Evolutionary conservation across 73 alveolate species (phyloP).

Genomic region (Paramecium sonneborni): DNA sequence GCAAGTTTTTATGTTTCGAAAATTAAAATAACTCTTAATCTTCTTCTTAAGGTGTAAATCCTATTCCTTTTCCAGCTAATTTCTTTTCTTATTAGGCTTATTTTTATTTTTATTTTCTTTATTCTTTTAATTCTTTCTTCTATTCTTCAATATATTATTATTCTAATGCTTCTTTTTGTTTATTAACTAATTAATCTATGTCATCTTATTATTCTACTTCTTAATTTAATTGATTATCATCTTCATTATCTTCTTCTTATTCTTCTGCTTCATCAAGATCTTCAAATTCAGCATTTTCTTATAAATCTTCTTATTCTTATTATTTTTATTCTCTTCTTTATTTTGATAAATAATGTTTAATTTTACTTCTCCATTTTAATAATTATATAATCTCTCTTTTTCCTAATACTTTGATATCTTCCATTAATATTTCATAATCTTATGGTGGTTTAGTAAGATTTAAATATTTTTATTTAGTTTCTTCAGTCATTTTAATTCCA

Average conservation of each 20-base stretch:
- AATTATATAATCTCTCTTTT: slow-evolving; percentile 86
- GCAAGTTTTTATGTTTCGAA: slow-evolving; percentile 24
- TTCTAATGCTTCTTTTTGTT: slow-evolving; percentile 55
- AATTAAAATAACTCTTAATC: slow-evolving; percentile 66
- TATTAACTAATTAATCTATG: slow-evolving; percentile 71
- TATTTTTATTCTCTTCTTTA: slow-evolving; percentile 67
- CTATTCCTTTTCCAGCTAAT: not conserved
- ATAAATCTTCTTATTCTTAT: slow-evolving; percentile 15
- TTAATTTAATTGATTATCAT: slow-evolving; percentile 65
- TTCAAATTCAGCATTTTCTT: slow-evolving; percentile 66
- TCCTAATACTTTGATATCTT: slow-evolving; percentile 94
- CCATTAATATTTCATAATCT: slow-evolving; percentile 78
- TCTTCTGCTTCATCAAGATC: slow-evolving; percentile 75
- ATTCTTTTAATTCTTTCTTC: slow-evolving; percentile 66
- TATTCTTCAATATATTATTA: slow-evolving; percentile 50
- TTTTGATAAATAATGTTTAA: slow-evolving; percentile 75
- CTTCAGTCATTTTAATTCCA: slow-evolving; percentile 74
- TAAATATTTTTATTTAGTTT: slow-evolving; percentile 76
- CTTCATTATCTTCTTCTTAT: slow-evolving; percentile 56
- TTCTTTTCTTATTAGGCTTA: not conserved
- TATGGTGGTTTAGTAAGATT: slow-evolving; percentile 70
- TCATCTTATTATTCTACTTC: slow-evolving; percentile 78
- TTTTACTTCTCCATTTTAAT: slow-evolving; percentile 88
- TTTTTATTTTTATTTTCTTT: slow-evolving; percentile 48
- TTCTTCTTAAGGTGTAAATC: slow-evolving; percentile 58